A percentile compares a stretch with the other conserved stretches of the same genome.
Conservation (phyloP, 2,329 filamentous ascomycete genomes). For the Alternaria angustiovoidea region DNA sequence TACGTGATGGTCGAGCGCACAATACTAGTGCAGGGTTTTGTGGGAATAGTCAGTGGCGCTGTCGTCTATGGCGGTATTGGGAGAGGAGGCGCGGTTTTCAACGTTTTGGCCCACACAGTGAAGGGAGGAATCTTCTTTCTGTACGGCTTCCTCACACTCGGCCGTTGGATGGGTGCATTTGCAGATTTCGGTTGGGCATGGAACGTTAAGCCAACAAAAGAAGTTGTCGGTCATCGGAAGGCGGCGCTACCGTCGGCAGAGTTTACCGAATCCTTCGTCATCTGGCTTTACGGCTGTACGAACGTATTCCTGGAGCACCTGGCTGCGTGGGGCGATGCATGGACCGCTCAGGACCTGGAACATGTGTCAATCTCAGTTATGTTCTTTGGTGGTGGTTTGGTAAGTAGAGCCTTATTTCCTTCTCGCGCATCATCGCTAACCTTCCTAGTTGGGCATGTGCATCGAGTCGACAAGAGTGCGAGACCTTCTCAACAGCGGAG, state of each 20-base stretch:
- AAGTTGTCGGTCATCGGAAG: conserved; percentile 69
- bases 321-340: conserved; percentile 72
- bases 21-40: conserved; percentile 79
- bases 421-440: conserved; percentile 32
- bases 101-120: conserved; percentile 88
- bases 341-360: conserved; percentile 83
- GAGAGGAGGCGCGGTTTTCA: conserved; percentile 75
- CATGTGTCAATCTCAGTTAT: conserved; percentile 92
- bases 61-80: conserved; percentile 85
- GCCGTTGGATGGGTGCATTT: conserved; percentile 90
- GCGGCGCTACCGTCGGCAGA: conserved; percentile 75
- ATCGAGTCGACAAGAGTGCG: conserved; percentile 75
- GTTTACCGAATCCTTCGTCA: conserved; percentile 87
- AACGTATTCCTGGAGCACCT: conserved; percentile 95
- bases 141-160: conserved; percentile 86
- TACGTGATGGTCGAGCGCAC: conserved; percentile 78
- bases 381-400: conserved; percentile 90
- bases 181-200: conserved; percentile 93
- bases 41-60: conserved; percentile 74
- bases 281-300: conserved; percentile 86
- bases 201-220: conserved; percentile 77
- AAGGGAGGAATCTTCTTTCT: conserved; percentile 96
- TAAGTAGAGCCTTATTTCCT: conserved; percentile 55
- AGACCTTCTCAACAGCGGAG: conserved; percentile 66
- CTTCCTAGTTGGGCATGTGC: conserved; percentile 74